Percentiles rank a stretch among this genome's conserved stretches.
phyloP scores from a whole-genome alignment of 306 rosid species.

The Hylodesmum podocarpum region DNA sequence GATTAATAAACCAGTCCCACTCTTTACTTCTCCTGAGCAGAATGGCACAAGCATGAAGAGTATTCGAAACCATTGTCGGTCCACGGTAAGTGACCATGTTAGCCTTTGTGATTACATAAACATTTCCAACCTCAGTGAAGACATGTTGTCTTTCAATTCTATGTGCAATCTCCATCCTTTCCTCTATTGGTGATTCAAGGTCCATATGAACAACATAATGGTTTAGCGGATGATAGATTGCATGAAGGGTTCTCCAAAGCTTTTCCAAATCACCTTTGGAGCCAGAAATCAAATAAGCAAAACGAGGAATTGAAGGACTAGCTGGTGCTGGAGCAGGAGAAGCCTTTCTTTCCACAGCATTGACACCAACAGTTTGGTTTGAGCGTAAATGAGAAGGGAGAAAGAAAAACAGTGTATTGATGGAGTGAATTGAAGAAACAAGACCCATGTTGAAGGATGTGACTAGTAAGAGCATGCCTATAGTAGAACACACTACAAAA shows the following conservation, averaged over 20 bases:
- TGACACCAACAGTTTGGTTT: slow-evolving; percentile 42
- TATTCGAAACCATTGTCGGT: slow-evolving; percentile 93
- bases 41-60: slow-evolving; percentile 97
- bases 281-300: slow-evolving; percentile 86
- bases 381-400: slow-evolving; percentile 49
- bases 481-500: slow-evolving; percentile 53
- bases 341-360: slow-evolving; percentile 51
- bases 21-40: slow-evolving; percentile 77
- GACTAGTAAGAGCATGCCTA: slow-evolving; percentile 64
- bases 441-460: slow-evolving; percentile 74
- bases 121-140: slow-evolving; percentile 73
- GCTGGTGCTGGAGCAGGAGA: slow-evolving; percentile 42
- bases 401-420: slow-evolving; percentile 72
- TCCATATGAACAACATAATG: slow-evolving; percentile 89
- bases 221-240: slow-evolving; percentile 83
- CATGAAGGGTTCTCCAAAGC: slow-evolving; percentile 95
- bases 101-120: slow-evolving; percentile 69
- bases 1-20: slow-evolving; percentile 99
- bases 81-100: slow-evolving; percentile 96
- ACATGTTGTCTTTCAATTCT: slow-evolving; percentile 69
- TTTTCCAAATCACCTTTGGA: slow-evolving; percentile 90
- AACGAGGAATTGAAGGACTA: slow-evolving; percentile 53
- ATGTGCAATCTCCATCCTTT: slow-evolving; percentile 75
- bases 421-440: slow-evolving; percentile 60
- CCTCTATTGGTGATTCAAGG: slow-evolving; percentile 70